Evolutionary conservation across 495 filamentous ascomycete species (phyloP).

Genomic region (Immersiella caudata): DNA sequence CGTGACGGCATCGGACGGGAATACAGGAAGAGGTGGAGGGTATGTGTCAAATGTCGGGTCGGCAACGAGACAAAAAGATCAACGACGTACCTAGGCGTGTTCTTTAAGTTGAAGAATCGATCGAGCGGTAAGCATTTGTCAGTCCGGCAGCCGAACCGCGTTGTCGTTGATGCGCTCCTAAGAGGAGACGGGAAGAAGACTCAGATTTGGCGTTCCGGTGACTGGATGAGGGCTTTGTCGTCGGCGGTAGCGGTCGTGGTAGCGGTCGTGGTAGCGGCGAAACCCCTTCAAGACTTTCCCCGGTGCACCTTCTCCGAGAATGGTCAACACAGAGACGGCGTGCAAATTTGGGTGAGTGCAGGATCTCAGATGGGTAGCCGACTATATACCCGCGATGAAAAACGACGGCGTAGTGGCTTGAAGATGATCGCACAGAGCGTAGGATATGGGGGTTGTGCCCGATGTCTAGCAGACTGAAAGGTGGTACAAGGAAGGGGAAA

Average conservation of each 20-base stretch:
- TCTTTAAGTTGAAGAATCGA: neutral
- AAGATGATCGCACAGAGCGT: constrained; percentile 31
- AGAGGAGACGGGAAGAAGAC: neutral
- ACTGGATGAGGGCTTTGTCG: neutral
- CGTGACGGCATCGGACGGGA: constrained; percentile 7
- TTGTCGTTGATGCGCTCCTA: neutral
- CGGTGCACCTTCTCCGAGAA: constrained; percentile 19
- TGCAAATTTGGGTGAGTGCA: constrained; percentile 26
- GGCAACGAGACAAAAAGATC: constrained; percentile 3
- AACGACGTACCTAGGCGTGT: constrained; percentile 5
- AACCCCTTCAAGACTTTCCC: constrained; percentile 13
- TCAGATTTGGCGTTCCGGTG: neutral
- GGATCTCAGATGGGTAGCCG: constrained; percentile 30
- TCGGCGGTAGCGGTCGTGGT: neutral
- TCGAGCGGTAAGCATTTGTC: neutral
- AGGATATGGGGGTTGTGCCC: constrained; percentile 22
- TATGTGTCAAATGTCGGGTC: neutral
- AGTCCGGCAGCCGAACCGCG: neutral
- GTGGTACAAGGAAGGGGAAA: constrained; percentile 30
- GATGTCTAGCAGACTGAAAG: constrained; percentile 23
- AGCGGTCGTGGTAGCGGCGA: constrained; percentile 1
- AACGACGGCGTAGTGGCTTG: constrained; percentile 32
- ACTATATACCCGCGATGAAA: constrained; percentile 31
- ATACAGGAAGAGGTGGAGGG: neutral
- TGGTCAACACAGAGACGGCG: constrained; percentile 29